A percentile compares a stretch with the other conserved stretches of the same genome.
These are phyloP conservation scores for Naganishia sp. DNA, from an alignment of 1,284 basidiomycete species.

Conservation along the genomic window DNA sequence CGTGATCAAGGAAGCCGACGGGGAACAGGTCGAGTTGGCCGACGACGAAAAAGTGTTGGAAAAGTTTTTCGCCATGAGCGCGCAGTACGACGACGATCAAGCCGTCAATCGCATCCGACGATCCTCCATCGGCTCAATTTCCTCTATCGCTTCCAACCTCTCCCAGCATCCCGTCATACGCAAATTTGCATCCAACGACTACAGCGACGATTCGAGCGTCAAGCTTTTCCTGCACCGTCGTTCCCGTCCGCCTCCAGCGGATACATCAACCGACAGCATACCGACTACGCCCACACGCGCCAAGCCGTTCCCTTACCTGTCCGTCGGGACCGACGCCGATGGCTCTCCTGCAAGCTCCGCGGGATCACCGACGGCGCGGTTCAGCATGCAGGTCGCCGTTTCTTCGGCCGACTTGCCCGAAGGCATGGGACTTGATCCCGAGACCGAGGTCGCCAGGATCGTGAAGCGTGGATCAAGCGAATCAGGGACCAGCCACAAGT, in stretches of 20 bases:
- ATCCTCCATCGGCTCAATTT: constrained; percentile 89
- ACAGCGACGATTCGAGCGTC: constrained; percentile 92
- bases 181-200: constrained; percentile 91
- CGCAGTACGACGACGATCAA: constrained; percentile 40
- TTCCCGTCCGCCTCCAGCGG: constrained; percentile 46
- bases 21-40: constrained; percentile 68
- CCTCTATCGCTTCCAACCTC: constrained; percentile 83
- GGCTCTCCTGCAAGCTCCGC: constrained; percentile 51
- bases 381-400: constrained; percentile 82
- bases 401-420: constrained; percentile 88
- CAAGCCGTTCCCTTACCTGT: constrained; percentile 30
- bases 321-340: constrained; percentile 11
- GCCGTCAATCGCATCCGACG: constrained; percentile 66
- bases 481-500: constrained; percentile 54
- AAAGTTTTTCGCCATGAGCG: constrained; percentile 73
- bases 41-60: constrained; percentile 75
- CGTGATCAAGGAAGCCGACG: constrained; percentile 88
- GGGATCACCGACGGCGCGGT: constrained; percentile 75
- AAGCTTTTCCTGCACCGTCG: constrained; percentile 86
- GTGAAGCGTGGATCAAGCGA: constrained; percentile 3
- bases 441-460: constrained; percentile 68
- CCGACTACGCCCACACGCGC: constrained; percentile 10
- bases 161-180: constrained; percentile 91
- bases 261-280: constrained; percentile 35
- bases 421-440: constrained; percentile 86